A percentile compares a stretch with the other conserved stretches of the same genome.
These are phyloP conservation scores for Syzygium aromaticum DNA, from an alignment of 345 rosid genomes.

Conservation along the genomic window DNA sequence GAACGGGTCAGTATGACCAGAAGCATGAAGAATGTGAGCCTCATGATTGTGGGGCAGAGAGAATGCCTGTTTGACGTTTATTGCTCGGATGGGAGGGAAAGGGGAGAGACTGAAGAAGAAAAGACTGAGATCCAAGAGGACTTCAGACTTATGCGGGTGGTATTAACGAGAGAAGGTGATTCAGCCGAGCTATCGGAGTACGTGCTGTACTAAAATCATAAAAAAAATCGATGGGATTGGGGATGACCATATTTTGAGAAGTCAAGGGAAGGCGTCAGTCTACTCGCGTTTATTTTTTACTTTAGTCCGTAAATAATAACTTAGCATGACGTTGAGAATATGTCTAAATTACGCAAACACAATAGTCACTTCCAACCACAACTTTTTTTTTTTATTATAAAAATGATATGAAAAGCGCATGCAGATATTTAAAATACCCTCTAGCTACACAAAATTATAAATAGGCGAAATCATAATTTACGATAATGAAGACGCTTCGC, in stretches of 20 bases:
- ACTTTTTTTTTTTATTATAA: not conserved
- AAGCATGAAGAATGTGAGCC: constrained; percentile 9
- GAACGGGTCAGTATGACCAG: constrained; percentile 6
- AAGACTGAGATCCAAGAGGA: not conserved
- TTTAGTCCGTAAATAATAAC: not conserved
- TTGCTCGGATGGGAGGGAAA: not conserved
- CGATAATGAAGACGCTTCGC: not conserved
- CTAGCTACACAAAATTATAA: not conserved
- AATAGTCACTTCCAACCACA: not conserved
- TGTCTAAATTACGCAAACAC: not conserved
- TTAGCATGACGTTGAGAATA: not conserved
- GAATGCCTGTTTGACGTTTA: not conserved
- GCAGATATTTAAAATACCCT: not conserved
- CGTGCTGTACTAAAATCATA: not conserved
- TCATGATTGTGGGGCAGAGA: not conserved
- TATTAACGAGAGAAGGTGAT: not conserved
- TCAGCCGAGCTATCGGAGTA: not conserved
- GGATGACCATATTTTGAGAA: not conserved
- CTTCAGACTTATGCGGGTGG: not conserved
- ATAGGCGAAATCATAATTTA: not conserved
- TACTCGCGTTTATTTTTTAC: not conserved
- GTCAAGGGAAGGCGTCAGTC: not conserved
- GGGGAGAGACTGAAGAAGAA: not conserved
- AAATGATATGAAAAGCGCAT: not conserved
- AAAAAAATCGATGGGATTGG: not conserved